A percentile compares a stretch with the other conserved stretches of the same genome.
phyloP scores from a whole-genome alignment of 2,329 filamentous ascomycete species.

The Phaeosphaeriaceae sp. region DNA sequence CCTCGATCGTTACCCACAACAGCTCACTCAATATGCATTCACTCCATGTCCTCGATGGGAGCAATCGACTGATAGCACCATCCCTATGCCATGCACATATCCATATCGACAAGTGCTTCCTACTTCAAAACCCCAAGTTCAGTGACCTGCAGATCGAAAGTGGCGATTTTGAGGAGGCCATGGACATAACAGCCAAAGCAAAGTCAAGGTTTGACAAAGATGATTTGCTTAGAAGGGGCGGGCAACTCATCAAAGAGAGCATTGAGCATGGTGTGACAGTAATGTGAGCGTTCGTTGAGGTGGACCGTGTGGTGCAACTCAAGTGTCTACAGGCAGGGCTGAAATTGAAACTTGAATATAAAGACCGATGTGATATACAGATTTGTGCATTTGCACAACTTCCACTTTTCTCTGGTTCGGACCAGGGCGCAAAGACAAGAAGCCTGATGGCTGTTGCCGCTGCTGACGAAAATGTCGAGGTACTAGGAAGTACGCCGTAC shows the following conservation, averaged over 20 bases:
- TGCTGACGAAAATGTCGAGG: conserved; percentile 57
- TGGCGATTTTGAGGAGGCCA: conserved; percentile 71
- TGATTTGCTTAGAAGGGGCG: conserved; percentile 69
- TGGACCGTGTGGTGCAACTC: conserved; percentile 66
- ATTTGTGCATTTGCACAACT: conserved; percentile 76
- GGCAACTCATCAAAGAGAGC: conserved; percentile 70
- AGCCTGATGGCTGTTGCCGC: conserved; percentile 57
- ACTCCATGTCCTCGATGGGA: conserved; percentile 50
- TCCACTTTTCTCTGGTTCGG: conserved; percentile 65
- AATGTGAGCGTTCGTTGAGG: conserved; percentile 74
- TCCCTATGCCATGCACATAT: conserved; percentile 75
- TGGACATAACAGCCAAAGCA: conserved; percentile 63
- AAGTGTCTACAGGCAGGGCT: conserved; percentile 65
- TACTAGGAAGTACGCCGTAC: conserved; percentile 72
- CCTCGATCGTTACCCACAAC: conserved; percentile 42
- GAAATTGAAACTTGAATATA: conserved; percentile 62
- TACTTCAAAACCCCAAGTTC: conserved; percentile 65
- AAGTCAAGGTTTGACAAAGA: conserved; percentile 67
- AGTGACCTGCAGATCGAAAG: conserved; percentile 63
- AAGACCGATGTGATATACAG: conserved; percentile 64
- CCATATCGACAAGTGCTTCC: conserved; percentile 72
- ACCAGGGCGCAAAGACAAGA: conserved; percentile 59
- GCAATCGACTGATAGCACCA: conserved; percentile 56
- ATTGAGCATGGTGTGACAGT: conserved; percentile 69
- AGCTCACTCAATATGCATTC: conserved; percentile 2